Conservation (phyloP, 2,329 filamentous ascomycete genomes). For the Phaeoacremonium minimum region DNA sequence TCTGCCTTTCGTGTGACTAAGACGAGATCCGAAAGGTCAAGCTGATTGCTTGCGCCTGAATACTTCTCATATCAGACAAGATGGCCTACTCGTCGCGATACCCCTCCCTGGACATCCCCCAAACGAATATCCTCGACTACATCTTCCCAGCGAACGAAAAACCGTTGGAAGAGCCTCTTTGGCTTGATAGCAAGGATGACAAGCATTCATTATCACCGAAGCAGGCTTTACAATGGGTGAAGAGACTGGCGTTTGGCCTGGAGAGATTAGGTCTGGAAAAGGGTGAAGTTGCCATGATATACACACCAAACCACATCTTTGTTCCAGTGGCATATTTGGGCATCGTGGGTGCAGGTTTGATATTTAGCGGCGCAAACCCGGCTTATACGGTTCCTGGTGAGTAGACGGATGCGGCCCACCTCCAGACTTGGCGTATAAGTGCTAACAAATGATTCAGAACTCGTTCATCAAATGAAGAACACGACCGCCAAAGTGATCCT, state of each 20-base stretch:
- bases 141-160: constrained; percentile 23
- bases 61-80: too few species aligned
- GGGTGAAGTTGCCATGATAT: constrained; percentile 50
- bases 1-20: too few species aligned
- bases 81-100: constrained; percentile 41
- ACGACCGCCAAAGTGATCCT: constrained; percentile 44
- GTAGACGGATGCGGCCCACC: too few species aligned
- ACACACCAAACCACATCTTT: constrained; percentile 50
- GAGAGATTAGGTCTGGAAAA: constrained; percentile 36
- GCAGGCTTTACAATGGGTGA: constrained; percentile 45
- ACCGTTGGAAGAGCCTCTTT: constrained; percentile 41
- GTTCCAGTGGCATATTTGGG: constrained; percentile 50
- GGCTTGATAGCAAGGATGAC: constrained; percentile 46
- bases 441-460: too few species aligned
- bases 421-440: too few species aligned
- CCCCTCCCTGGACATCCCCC: constrained; percentile 34
- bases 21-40: too few species aligned
- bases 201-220: constrained; percentile 37
- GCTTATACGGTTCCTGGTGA: constrained; percentile 42
- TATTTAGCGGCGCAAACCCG: constrained; percentile 52
- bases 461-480: constrained; percentile 46
- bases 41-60: too few species aligned
- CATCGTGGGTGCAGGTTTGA: constrained; percentile 44
- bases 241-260: constrained; percentile 44
- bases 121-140: constrained; percentile 36